A percentile compares a stretch with the other conserved stretches of the same genome.
These are phyloP conservation scores for Cryptococcus amylolentus DNA, from an alignment of 1,284 basidiomycete genomes.

Conservation along the genomic window DNA sequence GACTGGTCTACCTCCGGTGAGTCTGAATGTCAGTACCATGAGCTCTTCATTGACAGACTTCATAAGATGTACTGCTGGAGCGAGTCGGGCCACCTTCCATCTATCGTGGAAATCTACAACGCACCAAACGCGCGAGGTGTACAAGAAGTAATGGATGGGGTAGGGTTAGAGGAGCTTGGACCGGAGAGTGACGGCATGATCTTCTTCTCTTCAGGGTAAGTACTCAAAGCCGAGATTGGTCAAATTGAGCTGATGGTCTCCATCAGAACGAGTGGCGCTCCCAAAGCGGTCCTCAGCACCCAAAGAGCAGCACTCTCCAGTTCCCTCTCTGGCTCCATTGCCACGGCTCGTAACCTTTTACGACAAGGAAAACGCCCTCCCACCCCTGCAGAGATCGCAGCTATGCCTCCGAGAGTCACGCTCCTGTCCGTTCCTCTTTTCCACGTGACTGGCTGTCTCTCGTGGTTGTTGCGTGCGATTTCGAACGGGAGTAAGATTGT, in stretches of 20 bases:
- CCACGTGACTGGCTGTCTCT: constrained; percentile 45
- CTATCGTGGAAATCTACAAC: constrained; percentile 5
- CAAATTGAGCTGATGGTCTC: constrained; percentile 1
- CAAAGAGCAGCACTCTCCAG: constrained; percentile 40
- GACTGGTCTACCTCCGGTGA: constrained; percentile 11
- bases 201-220: constrained; percentile 44
- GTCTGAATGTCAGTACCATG: neutral
- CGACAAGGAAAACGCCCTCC: constrained; percentile 31
- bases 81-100: constrained; percentile 6
- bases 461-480: constrained; percentile 39
- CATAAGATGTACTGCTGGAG: constrained; percentile 19
- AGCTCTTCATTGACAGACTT: neutral
- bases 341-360: constrained; percentile 32
- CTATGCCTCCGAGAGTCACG: constrained; percentile 26
- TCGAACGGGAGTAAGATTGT: constrained; percentile 39
- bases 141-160: constrained; percentile 3
- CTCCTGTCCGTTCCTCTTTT: constrained; percentile 45
- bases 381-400: constrained; percentile 17
- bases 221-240: too few relatives aligned
- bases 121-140: constrained; percentile 2
- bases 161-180: constrained; percentile 17
- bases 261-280: constrained; percentile 33
- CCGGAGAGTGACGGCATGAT: constrained; percentile 44
- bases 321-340: constrained; percentile 26
- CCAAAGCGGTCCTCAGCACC: constrained; percentile 42